These are phyloP conservation scores for Triangularia verruculosa DNA, from an alignment of 2,329 filamentous ascomycete genomes.

Conservation along the genomic window DNA sequence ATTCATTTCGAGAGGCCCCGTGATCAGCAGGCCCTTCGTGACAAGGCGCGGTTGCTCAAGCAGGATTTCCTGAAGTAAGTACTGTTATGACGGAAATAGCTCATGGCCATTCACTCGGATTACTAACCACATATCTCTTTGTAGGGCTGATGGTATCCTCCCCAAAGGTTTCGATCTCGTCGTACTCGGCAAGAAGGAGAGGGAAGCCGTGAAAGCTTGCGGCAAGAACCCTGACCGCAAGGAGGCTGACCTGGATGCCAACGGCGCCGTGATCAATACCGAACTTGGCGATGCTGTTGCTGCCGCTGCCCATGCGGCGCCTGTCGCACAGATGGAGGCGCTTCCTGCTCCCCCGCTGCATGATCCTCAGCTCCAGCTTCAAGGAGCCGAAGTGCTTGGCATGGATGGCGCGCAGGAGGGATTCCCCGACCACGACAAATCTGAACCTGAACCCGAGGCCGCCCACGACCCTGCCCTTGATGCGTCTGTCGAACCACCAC, in stretches of 20 bases:
- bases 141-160: constrained; percentile 41
- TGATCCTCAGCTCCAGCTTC: neutral
- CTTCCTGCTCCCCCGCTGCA: neutral
- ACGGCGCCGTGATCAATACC: constrained; percentile 41
- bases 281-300: neutral
- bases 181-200: constrained; percentile 50
- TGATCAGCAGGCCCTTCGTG: constrained; percentile 55
- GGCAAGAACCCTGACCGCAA: constrained; percentile 50
- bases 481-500: neutral
- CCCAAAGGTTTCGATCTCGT: constrained; percentile 51
- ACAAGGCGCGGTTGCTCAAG: constrained; percentile 58
- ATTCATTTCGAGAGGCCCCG: constrained; percentile 42
- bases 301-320: neutral
- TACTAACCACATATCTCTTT: constrained; percentile 6
- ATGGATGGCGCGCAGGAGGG: neutral
- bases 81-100: neutral
- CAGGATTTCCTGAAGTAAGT: constrained; percentile 47
- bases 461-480: neutral
- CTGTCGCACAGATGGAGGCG: neutral
- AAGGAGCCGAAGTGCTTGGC: neutral
- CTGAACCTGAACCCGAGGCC: neutral
- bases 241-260: constrained; percentile 45
- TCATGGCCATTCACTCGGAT: neutral
- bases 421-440: neutral
- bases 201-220: constrained; percentile 36